These are phyloP conservation scores for Cenchrus americanus DNA, from an alignment of 176 grass and related monocot species.

Conservation along the genomic window DNA sequence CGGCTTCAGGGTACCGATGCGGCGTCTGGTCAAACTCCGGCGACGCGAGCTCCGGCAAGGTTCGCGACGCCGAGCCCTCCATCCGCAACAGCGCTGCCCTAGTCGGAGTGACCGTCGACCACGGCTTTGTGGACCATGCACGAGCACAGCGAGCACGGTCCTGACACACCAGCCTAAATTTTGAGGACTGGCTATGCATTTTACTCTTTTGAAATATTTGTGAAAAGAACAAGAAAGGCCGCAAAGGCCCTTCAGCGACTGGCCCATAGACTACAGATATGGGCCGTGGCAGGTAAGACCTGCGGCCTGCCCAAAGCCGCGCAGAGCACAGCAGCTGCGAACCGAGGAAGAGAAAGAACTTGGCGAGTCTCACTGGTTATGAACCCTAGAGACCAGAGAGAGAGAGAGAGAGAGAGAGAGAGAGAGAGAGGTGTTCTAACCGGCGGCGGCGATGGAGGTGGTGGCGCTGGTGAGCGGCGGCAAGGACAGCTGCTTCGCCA, in stretches of 20 bases:
- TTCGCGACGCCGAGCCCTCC: neutral
- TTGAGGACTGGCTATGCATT: too few relatives aligned
- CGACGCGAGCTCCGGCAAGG: neutral
- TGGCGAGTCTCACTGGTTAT: neutral
- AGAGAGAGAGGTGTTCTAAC: neutral
- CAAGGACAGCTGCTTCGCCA: conserved; percentile 96
- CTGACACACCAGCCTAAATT: too few relatives aligned
- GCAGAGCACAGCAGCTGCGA: neutral
- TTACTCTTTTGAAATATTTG: too few relatives aligned
- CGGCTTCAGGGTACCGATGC: conserved; percentile 32
- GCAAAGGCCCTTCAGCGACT: too few relatives aligned
- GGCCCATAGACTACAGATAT: too few relatives aligned
- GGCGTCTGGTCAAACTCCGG: conserved; percentile 41
- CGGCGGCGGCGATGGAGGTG: conserved; percentile 72
- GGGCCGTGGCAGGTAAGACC: too few relatives aligned
- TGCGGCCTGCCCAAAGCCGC: too few relatives aligned
- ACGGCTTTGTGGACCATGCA: conserved; percentile 32
- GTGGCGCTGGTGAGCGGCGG: conserved; percentile 97
- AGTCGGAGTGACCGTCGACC: conserved; percentile 47
- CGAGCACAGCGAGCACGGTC: conserved; percentile 45
- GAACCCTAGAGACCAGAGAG: conserved; percentile 19
- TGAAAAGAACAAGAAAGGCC: too few relatives aligned
- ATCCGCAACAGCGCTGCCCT: conserved; percentile 22
- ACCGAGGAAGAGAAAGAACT: neutral
- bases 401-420: neutral